A percentile compares a stretch with the other conserved stretches of the same genome.
Evolutionary conservation across 2,329 filamentous ascomycete species (phyloP).

Genomic region (Penicillium griseofulvum): DNA sequence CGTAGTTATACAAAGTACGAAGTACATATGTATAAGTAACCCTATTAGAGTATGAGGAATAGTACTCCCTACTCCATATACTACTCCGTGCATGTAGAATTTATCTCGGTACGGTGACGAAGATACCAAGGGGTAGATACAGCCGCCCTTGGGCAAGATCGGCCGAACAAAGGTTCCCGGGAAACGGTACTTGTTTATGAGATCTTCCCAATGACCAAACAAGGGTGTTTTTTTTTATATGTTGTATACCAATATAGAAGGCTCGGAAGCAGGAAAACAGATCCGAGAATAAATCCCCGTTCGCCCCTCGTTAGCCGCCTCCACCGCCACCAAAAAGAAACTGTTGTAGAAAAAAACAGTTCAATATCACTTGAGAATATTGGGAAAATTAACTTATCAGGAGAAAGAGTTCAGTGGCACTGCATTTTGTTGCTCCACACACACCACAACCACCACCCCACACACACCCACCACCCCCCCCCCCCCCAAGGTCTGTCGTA

Average conservation of each 20-base stretch:
- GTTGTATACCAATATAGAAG: not conserved
- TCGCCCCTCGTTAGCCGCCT: conserved; percentile 6
- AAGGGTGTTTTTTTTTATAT: not conserved
- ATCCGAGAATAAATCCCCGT: not conserved
- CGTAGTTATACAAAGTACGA: not conserved
- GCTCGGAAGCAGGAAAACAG: not conserved
- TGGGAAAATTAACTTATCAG: not conserved
- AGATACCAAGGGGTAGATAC: not conserved
- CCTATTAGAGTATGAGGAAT: not conserved
- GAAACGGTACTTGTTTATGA: not conserved
- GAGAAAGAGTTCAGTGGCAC: conserved; percentile 1
- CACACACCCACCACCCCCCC: too few relatives aligned
- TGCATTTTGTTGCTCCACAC: conserved; percentile 4
- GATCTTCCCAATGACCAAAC: not conserved
- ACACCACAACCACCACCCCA: too few relatives aligned
- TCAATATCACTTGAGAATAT: not conserved
- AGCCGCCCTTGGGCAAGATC: conserved; percentile 3
- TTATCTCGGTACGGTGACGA: not conserved
- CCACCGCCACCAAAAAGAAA: conserved; percentile 6
- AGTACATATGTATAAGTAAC: not conserved
- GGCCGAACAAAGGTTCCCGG: conserved; percentile 1
- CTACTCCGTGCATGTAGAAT: not conserved
- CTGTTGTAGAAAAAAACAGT: not conserved
- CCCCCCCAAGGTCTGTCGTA: not conserved
- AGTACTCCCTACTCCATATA: not conserved